These are phyloP conservation scores for Mucor sp. DNA, from an alignment of 371 early-diverging fungal genomes.

Conservation along the genomic window DNA sequence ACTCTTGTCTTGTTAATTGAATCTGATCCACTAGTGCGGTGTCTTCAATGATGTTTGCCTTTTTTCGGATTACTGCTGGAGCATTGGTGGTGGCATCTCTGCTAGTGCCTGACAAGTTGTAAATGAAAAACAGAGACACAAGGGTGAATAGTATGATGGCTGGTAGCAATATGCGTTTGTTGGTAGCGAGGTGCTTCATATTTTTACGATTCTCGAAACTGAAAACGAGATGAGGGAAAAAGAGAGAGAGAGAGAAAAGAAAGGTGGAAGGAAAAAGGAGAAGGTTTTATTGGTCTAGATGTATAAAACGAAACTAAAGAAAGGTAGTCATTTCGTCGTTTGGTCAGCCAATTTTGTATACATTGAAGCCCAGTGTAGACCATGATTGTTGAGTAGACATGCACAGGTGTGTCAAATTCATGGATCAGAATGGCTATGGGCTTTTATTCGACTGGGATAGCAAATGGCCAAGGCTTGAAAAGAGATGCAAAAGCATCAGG, in stretches of 20 bases:
- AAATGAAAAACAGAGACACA: constrained; percentile 12
- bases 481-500: background rate
- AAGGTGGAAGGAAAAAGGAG: background rate
- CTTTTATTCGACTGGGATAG: background rate
- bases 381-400: background rate
- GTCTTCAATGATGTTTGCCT: constrained; percentile 4
- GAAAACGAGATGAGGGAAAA: background rate
- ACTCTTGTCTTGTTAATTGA: constrained; percentile 14
- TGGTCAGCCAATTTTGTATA: background rate
- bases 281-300: constrained; percentile 1
- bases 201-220: background rate
- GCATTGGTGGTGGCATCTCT: background rate
- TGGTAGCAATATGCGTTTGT: constrained; percentile 12
- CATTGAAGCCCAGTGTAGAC: background rate
- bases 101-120: background rate
- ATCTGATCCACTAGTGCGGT: constrained; percentile 21
- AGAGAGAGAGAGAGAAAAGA: background rate
- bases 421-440: background rate
- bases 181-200: constrained; percentile 8
- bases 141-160: constrained; percentile 4
- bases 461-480: background rate
- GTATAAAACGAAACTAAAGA: background rate
- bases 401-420: background rate
- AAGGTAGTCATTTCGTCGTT: background rate
- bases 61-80: background rate